A percentile compares a stretch with the other conserved stretches of the same genome.
Evolutionary conservation across 2,329 filamentous ascomycete genomes (phyloP).

Genomic region (Aspergillus sp.): DNA sequence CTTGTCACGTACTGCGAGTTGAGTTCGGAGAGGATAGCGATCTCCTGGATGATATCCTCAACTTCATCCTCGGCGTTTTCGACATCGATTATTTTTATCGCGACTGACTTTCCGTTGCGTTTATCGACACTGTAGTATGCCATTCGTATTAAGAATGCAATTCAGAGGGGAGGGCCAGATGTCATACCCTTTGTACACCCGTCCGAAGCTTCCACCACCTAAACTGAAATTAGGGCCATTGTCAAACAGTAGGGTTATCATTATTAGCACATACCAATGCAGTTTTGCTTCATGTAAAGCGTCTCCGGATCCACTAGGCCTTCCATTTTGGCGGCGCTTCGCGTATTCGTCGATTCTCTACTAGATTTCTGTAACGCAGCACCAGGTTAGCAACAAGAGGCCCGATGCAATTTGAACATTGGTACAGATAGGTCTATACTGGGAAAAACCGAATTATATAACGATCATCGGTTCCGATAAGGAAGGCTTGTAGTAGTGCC

Average conservation of each 20-base stretch:
- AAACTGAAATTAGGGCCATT: constrained; percentile 17
- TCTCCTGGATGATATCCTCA: constrained; percentile 98
- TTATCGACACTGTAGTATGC: constrained; percentile 72
- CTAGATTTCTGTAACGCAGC: not conserved
- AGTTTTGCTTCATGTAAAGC: constrained; percentile 90
- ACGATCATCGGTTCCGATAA: not conserved
- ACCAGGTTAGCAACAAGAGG: constrained; percentile 1
- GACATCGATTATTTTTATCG: constrained; percentile 98
- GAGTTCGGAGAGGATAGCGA: constrained; percentile 92
- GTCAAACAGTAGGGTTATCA: not conserved
- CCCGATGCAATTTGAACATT: not conserved
- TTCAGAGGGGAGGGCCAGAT: constrained; percentile 1
- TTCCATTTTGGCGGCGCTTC: constrained; percentile 36
- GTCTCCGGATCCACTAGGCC: constrained; percentile 77
- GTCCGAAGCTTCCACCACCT: constrained; percentile 97
- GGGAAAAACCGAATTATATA: not conserved
- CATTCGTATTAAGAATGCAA: constrained; percentile 7
- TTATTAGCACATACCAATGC: constrained; percentile 65
- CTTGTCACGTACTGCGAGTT: constrained; percentile 96
- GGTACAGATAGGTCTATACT: not conserved
- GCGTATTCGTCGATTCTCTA: constrained; percentile 1
- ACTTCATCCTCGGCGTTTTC: constrained; percentile 99
- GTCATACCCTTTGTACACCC: constrained; percentile 91
- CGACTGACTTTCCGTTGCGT: constrained; percentile 86
- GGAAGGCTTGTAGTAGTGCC: not conserved